Evolutionary conservation across 208 protist species (phyloP).

Genomic region (Crithidia bombi): DNA sequence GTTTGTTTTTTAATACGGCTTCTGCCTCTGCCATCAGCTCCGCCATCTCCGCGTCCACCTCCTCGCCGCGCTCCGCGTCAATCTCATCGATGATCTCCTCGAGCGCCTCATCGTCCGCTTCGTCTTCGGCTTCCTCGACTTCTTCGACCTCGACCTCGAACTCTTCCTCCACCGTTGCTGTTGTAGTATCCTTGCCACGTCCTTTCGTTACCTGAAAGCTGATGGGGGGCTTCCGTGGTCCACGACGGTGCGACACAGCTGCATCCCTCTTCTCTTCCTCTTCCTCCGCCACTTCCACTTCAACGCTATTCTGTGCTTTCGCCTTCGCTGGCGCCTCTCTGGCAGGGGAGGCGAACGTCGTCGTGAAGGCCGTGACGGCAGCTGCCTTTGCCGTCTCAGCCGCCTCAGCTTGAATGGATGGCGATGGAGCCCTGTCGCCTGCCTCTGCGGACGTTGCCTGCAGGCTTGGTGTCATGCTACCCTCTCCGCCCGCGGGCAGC

Average conservation of each 20-base stretch:
- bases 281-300: constrained; percentile 8
- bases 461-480: background rate
- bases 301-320: constrained; percentile 11
- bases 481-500: constrained; percentile 14
- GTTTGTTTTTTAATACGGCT: constrained; percentile 15
- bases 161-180: constrained; percentile 40
- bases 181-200: constrained; percentile 19
- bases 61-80: constrained; percentile 9
- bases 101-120: constrained; percentile 43
- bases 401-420: constrained; percentile 4
- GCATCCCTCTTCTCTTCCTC: constrained; percentile 21
- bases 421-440: background rate
- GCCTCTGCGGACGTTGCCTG: background rate
- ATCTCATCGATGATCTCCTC: constrained; percentile 34
- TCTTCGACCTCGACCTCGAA: no score
- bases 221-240: constrained; percentile 15
- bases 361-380: constrained; percentile 18
- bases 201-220: background rate
- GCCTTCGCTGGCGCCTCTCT: constrained; percentile 7
- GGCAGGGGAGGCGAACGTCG: constrained; percentile 1
- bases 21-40: constrained; percentile 23
- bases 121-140: no score
- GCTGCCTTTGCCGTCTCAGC: constrained; percentile 11
- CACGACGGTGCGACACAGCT: constrained; percentile 7
- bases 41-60: constrained; percentile 29